Base-by-base conservation (phyloP, 2,329 filamentous ascomycete species). In the Tolypocladium paradoxum region DNA sequence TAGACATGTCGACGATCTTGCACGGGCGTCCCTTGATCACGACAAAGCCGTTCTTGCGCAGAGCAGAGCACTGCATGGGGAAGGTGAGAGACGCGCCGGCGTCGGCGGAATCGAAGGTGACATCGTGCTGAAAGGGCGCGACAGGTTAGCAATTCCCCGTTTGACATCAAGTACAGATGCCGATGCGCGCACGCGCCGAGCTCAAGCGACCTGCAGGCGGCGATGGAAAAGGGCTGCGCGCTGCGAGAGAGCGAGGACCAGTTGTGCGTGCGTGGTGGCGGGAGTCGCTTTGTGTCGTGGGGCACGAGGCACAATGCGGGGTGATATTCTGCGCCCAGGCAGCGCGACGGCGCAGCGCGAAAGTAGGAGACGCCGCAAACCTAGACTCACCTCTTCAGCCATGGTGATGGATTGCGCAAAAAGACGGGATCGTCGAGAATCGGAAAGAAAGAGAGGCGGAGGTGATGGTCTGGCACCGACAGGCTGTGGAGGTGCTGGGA, bases 1-100 rank as follows among this genome's bases (percentile, higher is more conserved):
- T 99, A 65, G 90, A 96, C 95, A 99, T 99, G 72, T 99, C 93
- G 76, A 97, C 89, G 69, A 99, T 99, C 88, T 97, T 99, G 91
- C 93, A 99, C 68, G 93, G 95, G 68, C 93, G 93, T 77, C 82
- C 79, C 87, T 99, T 99, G 81, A 99, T 97, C 74, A 92, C 86
- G 75, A 99, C 93, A 83, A 88, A 87, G 64, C 93, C 92, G 86
- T 95, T 95, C 91, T 99, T 97, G 74, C 93, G 88, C 82, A 99
- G 84, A 69, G 95, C 92, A 79, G 95, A 99, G 79, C 93, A 99
- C 84, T 99, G 93, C 90, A 95, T 95, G 67, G 93, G 93, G 81
- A 73, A 96, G 71, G 93, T 99, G 70, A 79, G 71, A 65, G 93
- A 97, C 68, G 93, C 92, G 77, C 93, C 95, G 74, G 95, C 91